These are phyloP conservation scores for Pulveroboletus frians DNA, from an alignment of 768 basidiomycete species.

Conservation along the genomic window DNA sequence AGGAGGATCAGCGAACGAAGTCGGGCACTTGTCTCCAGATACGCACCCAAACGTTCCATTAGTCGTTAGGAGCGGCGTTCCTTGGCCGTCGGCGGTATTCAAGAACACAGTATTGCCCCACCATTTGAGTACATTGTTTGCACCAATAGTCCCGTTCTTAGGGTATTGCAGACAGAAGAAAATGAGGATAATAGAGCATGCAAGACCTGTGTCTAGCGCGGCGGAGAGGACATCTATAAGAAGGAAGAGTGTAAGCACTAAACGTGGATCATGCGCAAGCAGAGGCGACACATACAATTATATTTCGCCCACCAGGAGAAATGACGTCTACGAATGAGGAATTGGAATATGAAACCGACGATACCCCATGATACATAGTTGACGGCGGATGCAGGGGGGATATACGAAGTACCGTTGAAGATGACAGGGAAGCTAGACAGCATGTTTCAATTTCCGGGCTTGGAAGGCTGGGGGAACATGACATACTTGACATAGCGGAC, in stretches of 20 bases:
- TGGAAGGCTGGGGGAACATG: neutral
- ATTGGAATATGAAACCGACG: conserved; percentile 65
- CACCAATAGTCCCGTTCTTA: conserved; percentile 53
- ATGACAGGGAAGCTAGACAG: conserved; percentile 40
- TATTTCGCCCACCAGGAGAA: conserved; percentile 68
- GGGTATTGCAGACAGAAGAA: conserved; percentile 66
- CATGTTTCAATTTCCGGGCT: neutral
- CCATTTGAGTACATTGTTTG: conserved; percentile 51
- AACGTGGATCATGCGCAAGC: conserved; percentile 8
- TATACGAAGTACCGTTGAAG: conserved; percentile 55
- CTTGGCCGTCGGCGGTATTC: conserved; percentile 29
- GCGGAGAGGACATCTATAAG: conserved; percentile 57
- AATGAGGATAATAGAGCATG: conserved; percentile 50
- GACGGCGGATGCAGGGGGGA: conserved; percentile 60
- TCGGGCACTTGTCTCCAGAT: neutral
- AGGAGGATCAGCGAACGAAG: neutral
- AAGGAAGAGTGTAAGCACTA: neutral
- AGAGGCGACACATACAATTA: conserved; percentile 25
- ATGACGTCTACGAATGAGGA: conserved; percentile 53
- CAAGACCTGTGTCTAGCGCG: conserved; percentile 66
- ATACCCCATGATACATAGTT: conserved; percentile 69
- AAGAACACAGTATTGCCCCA: conserved; percentile 56
- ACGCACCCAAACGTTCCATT: conserved; percentile 30
- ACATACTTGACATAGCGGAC: conserved; percentile 61
- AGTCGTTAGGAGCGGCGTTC: conserved; percentile 6